phyloP scores from a whole-genome alignment of 2,329 filamentous ascomycete genomes.

The Colletotrichum tamarilloi region DNA sequence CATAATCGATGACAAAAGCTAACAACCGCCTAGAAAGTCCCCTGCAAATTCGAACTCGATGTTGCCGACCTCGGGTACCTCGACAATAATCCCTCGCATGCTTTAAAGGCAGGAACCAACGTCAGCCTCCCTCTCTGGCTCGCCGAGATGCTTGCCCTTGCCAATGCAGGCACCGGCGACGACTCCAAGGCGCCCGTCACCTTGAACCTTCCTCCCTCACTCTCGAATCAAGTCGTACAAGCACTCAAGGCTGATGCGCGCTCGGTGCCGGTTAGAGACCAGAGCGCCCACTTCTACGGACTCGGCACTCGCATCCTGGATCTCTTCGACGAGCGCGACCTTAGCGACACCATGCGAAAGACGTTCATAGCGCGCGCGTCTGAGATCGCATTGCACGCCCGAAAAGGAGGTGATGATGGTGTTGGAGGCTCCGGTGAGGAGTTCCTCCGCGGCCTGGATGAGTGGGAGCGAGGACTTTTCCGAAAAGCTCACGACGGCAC shows the following conservation, averaged over 20 bases:
- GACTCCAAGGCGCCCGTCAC: conserved; percentile 73
- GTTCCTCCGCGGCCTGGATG: conserved; percentile 88
- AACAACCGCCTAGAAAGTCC: conserved; percentile 78
- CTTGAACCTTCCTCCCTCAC: conserved; percentile 82
- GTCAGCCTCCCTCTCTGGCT: conserved; percentile 93
- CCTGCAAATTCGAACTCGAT: conserved; percentile 93
- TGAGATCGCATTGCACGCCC: conserved; percentile 88
- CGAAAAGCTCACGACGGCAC: conserved; percentile 79
- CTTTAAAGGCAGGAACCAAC: conserved; percentile 83
- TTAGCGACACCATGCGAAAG: conserved; percentile 79
- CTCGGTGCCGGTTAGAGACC: conserved; percentile 83
- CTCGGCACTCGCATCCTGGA: conserved; percentile 89
- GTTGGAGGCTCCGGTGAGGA: conserved; percentile 76
- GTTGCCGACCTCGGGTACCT: conserved; percentile 89
- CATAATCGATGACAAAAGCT: neutral
- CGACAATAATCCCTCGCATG: conserved; percentile 78
- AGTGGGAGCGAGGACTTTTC: conserved; percentile 85
- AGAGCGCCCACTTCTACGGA: conserved; percentile 89
- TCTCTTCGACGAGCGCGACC: conserved; percentile 83
- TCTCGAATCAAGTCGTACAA: conserved; percentile 84
- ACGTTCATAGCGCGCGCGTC: conserved; percentile 85
- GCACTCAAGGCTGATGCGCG: conserved; percentile 91
- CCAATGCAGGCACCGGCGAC: conserved; percentile 53
- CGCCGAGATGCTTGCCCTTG: conserved; percentile 89
- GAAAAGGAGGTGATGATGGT: conserved; percentile 79